Base-by-base conservation (phyloP, 352 stramenopile genomes). In the Phytopythium litorale region DNA sequence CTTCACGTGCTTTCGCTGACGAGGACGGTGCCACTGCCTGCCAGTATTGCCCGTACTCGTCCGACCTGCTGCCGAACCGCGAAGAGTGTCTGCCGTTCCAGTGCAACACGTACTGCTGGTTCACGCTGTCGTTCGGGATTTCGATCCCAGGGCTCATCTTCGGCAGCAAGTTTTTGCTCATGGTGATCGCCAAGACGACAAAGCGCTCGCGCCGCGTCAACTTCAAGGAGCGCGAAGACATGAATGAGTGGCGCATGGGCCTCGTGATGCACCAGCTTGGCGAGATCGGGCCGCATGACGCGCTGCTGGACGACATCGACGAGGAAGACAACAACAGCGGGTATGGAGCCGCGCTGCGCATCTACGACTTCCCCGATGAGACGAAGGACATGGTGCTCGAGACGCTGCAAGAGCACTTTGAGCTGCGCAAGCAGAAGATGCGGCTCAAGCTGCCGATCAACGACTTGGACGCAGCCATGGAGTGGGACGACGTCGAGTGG, bases 201-300 rank as follows among this genome's bases (percentile, higher is more conserved):
- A 72, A 75, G 49, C 62, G 70, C 0, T 69, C 73, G 48, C 65
- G 71, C 21, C 75, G 68, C 38, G 67, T 83, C 60, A 71, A 83
- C 51, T 67, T 81, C 19, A 76, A 78, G 33, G 75, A 90, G 57
- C 75, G 84, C 63, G 81, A 90, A 45, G 70, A 81, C 28, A 79
- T 87, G 75, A 84, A 83, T 23, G 77, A 81, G 53, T 90, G 81
- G 81, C 68, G 81, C 15, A 81, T 90, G 68, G 81, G 75, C 13
- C 65, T 87, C 21, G 78, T 90, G 66, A 78, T 87, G 66, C 76
- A 78, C 11, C 76, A 88, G 32, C 50, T 89, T n/a, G 70, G 62
- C 1, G 68, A 75, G 15, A 62, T 70, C 0, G 69, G 61, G 8
- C 57, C 68, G 32, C 72, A 56, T 23, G 68, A 73, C 51, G 73